Conservation (phyloP, 495 filamentous ascomycete species). For the Astrothelium subdiscretum region DNA sequence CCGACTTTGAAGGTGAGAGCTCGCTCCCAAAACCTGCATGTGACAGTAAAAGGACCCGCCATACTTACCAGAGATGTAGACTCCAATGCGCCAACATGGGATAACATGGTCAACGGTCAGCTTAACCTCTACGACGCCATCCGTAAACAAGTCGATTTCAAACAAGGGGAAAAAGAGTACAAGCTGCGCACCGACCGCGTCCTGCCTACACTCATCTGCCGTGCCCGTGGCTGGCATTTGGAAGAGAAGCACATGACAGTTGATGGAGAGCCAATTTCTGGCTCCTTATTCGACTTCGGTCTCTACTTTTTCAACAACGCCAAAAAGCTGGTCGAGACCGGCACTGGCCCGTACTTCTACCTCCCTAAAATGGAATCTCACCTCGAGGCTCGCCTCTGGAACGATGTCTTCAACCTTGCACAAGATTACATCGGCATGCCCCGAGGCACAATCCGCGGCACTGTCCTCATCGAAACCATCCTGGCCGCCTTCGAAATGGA, state of each 20-base stretch:
- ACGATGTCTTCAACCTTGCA: slow-evolving; percentile 93
- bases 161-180: slow-evolving; percentile 89
- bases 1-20: slow-evolving; percentile 81
- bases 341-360: slow-evolving; percentile 95
- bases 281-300: slow-evolving; percentile 91
- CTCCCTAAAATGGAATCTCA: slow-evolving; percentile 99
- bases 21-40: neutral
- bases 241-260: slow-evolving; percentile 98
- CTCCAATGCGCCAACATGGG: slow-evolving; percentile 95
- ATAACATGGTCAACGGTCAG: slow-evolving; percentile 98
- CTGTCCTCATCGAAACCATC: slow-evolving; percentile 97
- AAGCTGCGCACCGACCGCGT: slow-evolving; percentile 87
- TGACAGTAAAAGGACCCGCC: neutral
- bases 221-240: slow-evolving; percentile 55
- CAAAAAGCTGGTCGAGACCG: slow-evolving; percentile 70
- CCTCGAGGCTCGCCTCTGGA: slow-evolving; percentile 95
- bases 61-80: slow-evolving; percentile 39
- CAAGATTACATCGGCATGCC: slow-evolving; percentile 87
- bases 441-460: slow-evolving; percentile 87
- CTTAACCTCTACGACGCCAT: slow-evolving; percentile 97
- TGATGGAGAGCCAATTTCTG: slow-evolving; percentile 90
- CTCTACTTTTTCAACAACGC: slow-evolving; percentile 99
- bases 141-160: slow-evolving; percentile 91
- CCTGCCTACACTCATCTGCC: slow-evolving; percentile 52
- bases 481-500: slow-evolving; percentile 99